Percentiles rank a stretch among this genome's conserved stretches.
Evolutionary conservation across 2,329 filamentous ascomycete genomes (phyloP).

Genomic region (Nigrospora oryzae): DNA sequence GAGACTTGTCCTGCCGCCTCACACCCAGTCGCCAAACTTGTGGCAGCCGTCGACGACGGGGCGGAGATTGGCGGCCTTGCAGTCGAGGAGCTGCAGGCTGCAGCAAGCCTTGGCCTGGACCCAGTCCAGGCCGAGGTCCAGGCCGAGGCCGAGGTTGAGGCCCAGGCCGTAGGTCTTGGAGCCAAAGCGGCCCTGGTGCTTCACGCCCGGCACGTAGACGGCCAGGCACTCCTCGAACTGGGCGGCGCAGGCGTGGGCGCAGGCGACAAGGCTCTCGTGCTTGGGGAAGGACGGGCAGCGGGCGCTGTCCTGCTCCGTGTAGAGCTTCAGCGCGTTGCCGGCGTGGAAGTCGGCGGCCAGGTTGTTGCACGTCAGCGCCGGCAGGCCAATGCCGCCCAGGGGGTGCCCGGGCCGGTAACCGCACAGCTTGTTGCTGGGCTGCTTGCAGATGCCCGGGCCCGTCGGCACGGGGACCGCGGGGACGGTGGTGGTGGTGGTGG

Average conservation of each 20-base stretch:
- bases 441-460: constrained; percentile 43
- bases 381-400: constrained; percentile 42
- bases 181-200: constrained; percentile 16
- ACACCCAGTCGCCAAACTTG: background rate
- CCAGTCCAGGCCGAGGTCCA: background rate
- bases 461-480: constrained; percentile 31
- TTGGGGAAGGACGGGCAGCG: constrained; percentile 36
- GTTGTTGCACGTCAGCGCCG: constrained; percentile 48
- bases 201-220: constrained; percentile 42
- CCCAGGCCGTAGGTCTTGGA: constrained; percentile 7
- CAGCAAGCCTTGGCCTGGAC: background rate
- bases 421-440: constrained; percentile 46
- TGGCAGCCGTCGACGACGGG: background rate
- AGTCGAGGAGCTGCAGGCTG: background rate
- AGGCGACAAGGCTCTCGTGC: constrained; percentile 27
- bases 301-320: constrained; percentile 31
- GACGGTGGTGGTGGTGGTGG: constrained; percentile 6
- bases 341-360: constrained; percentile 27
- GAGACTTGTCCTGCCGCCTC: no score
- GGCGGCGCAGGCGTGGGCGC: constrained; percentile 42
- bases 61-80: background rate
- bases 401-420: constrained; percentile 59
- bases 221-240: constrained; percentile 40
- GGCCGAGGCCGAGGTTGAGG: background rate
- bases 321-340: constrained; percentile 42